phyloP scores from a whole-genome alignment of 139 green algal genomes.

The Haematococcus lacustris region DNA sequence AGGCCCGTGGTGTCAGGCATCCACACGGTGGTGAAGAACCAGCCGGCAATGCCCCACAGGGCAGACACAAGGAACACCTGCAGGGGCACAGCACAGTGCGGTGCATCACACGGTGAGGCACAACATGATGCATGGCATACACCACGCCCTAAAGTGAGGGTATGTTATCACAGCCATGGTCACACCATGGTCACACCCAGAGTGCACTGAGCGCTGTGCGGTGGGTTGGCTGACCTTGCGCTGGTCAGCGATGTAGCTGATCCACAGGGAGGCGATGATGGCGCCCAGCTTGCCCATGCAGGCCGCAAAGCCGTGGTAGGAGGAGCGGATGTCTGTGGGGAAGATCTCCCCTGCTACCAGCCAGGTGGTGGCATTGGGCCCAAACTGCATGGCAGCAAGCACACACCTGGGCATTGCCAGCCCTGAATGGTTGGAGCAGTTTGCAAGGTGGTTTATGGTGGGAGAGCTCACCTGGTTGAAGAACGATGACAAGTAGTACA shows the following conservation, averaged over 20 bases:
- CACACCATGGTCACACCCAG: no score
- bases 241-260: conserved; percentile 16
- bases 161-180: no score
- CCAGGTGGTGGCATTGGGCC: conserved; percentile 35
- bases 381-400: no score
- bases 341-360: conserved; percentile 57
- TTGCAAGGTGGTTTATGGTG: no score
- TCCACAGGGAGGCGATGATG: conserved; percentile 24
- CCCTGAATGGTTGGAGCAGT: no score
- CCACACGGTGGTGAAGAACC: conserved; percentile 11
- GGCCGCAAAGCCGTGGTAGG: conserved; percentile 32
- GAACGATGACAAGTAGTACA: conserved; percentile 76
- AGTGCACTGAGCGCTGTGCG: neutral
- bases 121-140: no score
- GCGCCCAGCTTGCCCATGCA: conserved; percentile 34
- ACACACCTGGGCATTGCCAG: no score
- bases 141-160: no score
- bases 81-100: neutral
- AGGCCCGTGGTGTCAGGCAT: conserved; percentile 58
- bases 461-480: no score
- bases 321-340: conserved; percentile 52
- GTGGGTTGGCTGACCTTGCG: conserved; percentile 1
- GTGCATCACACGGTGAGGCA: neutral
- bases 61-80: conserved; percentile 17
- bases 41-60: conserved; percentile 9